phyloP scores from a whole-genome alignment of 2,329 filamentous ascomycete genomes.

The Graphilbum ipis-grandicollis region DNA sequence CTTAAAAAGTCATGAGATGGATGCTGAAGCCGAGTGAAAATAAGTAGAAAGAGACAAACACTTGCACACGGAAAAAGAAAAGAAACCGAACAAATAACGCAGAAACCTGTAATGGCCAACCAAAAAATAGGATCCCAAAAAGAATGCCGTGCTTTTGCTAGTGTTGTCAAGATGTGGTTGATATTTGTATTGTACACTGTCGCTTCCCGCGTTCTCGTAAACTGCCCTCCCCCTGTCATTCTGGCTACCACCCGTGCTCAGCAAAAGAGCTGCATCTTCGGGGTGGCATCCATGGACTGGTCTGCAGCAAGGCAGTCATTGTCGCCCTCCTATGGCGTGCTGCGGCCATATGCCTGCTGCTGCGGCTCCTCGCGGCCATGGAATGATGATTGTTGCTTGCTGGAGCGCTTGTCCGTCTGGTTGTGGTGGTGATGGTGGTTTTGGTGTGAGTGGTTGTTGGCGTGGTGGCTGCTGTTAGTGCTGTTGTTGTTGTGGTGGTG shows the following conservation, averaged over 20 bases:
- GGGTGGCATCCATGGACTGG: background rate
- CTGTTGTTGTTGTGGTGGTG: constrained; percentile 17
- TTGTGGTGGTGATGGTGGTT: constrained; percentile 3
- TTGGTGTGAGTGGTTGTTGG: background rate
- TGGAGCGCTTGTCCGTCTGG: constrained; percentile 5
- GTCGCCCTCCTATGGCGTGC: constrained; percentile 8
- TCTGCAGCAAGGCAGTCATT: background rate
- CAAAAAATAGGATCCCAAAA: background rate
- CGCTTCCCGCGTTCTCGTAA: background rate
- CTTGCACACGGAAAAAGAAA: too few relatives aligned
- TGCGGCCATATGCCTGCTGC: constrained; percentile 2
- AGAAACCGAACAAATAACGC: background rate
- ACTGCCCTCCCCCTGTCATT: too few relatives aligned
- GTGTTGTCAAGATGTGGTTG: constrained; percentile 4
- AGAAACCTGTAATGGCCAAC: background rate
- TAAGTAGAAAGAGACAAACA: too few relatives aligned
- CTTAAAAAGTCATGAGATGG: too few relatives aligned
- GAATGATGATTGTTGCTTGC: constrained; percentile 1
- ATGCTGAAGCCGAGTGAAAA: too few relatives aligned
- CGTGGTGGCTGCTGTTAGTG: constrained; percentile 6
- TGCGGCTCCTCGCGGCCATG: constrained; percentile 6
- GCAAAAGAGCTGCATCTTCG: too few relatives aligned
- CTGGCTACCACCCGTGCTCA: too few relatives aligned
- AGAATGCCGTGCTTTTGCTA: constrained; percentile 5
- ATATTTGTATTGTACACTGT: constrained; percentile 4